Evolutionary conservation across 768 basidiomycete genomes (phyloP), one percentile per base, ranked within the genome.

Genomic region (Suillus discolor): DNA sequence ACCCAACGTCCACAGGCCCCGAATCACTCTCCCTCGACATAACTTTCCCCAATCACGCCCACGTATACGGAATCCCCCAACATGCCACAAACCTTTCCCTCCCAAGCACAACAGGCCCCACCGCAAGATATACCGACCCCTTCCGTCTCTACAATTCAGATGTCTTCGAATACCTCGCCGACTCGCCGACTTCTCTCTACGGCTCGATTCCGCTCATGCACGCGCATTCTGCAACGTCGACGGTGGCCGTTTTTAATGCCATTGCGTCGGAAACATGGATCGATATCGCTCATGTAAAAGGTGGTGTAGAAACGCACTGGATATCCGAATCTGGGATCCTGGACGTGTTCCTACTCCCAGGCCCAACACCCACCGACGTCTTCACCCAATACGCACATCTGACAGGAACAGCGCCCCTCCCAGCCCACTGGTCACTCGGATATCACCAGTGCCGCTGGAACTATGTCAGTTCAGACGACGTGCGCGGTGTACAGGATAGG

Each of bases 401-500:
- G 62, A 97, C 96, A 0, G 97, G 97, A 1, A 85, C 91, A 0
- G 87, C 93, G 0, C 89, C 90, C 5, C 82, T 99, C n/a, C 97
- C 97, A 0, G 89, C 94, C 11, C 85, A 92, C 23, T 98, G 93
- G 88, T 88, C 94, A 34, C 82, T 98, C 65, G 97, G 89, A 0
- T 97, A 99, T 73, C 97, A 99, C 77, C 97, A 99, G 75, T 99
- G 97, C 75, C 83, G 97, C 42, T 99, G 97, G 97, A 99, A 99
- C 75, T 99, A 99, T 73, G 84, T 97, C 68, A 93, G 89, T 78
- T 89, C 93, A 34, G 88, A 91, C 13, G 97, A 98, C 75, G 84
- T 99, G 11, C 84, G 94, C 13, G 83, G 85, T 5, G 94, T 99
- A 11, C 91, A 96, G 77, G 84, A 81, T 72, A 83, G 90, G 61